Evolutionary conservation across 495 filamentous ascomycete species (phyloP).

Genomic region (Sabuloglossum arenarium): DNA sequence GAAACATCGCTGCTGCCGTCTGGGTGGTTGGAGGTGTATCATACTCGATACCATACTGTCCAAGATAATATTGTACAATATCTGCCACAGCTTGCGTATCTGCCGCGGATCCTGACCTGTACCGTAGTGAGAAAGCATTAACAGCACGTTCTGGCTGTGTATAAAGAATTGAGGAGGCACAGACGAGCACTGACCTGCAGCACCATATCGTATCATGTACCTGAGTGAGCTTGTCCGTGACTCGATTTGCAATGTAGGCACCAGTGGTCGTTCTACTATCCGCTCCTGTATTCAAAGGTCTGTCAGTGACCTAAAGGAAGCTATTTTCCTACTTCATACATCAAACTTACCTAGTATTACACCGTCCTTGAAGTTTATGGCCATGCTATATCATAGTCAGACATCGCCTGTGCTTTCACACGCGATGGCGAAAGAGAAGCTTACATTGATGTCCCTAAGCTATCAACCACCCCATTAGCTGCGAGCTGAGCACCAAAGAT

Average conservation of each 20-base stretch:
- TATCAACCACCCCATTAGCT: conserved; percentile 17
- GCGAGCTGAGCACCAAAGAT: conserved; percentile 24
- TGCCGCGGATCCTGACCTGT: conserved; percentile 68
- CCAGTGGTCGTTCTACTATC: conserved; percentile 98
- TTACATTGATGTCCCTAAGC: conserved; percentile 96
- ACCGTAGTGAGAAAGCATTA: not conserved
- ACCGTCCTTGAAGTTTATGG: conserved; percentile 92
- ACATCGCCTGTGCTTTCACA: not conserved
- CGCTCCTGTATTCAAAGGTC: conserved; percentile 26
- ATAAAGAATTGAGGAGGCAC: not conserved
- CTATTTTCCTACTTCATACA: not conserved
- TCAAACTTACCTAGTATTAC: conserved; percentile 55
- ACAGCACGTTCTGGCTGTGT: not conserved
- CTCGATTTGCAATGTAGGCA: conserved; percentile 95
- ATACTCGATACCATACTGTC: conserved; percentile 76
- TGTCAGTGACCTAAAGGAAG: conserved; percentile 3
- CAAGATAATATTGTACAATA: conserved; percentile 89
- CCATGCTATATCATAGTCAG: conserved; percentile 33
- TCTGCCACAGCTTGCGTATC: conserved; percentile 97
- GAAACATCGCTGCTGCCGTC: conserved; percentile 84
- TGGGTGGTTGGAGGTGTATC: conserved; percentile 78
- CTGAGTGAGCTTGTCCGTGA: conserved; percentile 96
- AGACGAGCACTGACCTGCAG: conserved; percentile 33
- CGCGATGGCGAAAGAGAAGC: conserved; percentile 15
- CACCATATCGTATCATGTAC: conserved; percentile 99